Base-by-base conservation (phyloP, 108 stramenopile species). In the Epithemia pelagica region DNA sequence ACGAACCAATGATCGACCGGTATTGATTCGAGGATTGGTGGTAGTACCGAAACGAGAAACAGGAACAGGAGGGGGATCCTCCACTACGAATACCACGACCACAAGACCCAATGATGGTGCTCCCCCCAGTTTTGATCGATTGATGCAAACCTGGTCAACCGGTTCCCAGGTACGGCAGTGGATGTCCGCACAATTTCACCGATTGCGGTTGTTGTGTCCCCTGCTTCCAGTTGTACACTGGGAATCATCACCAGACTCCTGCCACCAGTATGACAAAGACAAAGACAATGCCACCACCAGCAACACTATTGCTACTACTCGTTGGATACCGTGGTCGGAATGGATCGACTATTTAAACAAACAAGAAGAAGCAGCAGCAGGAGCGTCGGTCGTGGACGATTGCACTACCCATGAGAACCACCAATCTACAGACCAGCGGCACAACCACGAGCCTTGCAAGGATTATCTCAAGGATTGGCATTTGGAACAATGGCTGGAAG, bases 381-480 rank as follows among this genome's bases (percentile, higher is more conserved):
- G 15, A 46, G 10, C 37, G 5, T 46, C 37, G 10, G 5, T 15
- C 37, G 5, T 46, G 37, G 10, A 5, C 37, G 37, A 46, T 10
- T 15, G 15, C 5, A 10, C 37, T 46, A 10, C 37, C 15, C 10
- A 5, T 46, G 37, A 5, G 5, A 15, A 5, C 37, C 5, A 5
- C 37, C 5, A 46, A 46, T 10, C 5, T 46, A 5, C 37, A 5
- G 15, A 5, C 37, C 37, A 46, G 15, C 5, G 10, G 15, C 5
- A 46, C 15, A 5, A 46, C 15, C 10, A 15, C 37, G 10, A 5
- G 15, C 5, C 15, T 46, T 10, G 15, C 37, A 15, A 46, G 18
- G 64, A 64, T 56, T 92, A 92, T 54, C 74, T 92, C 26, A 92
- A 92, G 70, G 91, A 92, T 70, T 92, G 91, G 91, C 91, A 92